These are phyloP conservation scores for Aspergillus sp. DNA, from an alignment of 2,329 filamentous ascomycete species.

Conservation along the genomic window DNA sequence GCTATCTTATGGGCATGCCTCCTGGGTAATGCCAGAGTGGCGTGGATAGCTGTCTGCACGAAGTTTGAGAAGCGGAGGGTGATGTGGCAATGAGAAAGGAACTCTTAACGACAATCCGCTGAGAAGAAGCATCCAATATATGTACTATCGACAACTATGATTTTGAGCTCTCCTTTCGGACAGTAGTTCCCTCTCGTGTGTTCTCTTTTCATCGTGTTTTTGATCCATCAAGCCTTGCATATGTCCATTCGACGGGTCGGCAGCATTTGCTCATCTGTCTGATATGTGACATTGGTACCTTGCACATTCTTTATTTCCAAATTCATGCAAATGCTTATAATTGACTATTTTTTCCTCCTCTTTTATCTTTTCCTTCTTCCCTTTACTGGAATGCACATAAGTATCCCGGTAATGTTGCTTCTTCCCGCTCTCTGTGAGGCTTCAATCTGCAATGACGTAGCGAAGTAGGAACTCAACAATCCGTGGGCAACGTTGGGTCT, in stretches of 20 bases:
- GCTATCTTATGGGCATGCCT: not conserved
- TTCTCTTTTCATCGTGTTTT: not conserved
- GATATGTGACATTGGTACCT: not conserved
- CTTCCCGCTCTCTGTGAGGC: too few species aligned
- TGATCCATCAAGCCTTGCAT: not conserved
- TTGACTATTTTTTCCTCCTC: too few species aligned
- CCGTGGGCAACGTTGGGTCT: too few species aligned
- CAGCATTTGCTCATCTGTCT: not conserved
- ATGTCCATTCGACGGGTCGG: not conserved
- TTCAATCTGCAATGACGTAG: too few species aligned
- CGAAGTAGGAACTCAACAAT: too few species aligned
- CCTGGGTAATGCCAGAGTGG: not conserved
- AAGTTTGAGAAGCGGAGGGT: not conserved
- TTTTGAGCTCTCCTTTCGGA: not conserved
- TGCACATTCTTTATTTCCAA: not conserved
- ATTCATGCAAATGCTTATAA: not conserved
- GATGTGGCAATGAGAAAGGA: not conserved
- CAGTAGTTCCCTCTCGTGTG: not conserved
- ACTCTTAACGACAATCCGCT: not conserved
- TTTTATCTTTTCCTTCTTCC: too few species aligned
- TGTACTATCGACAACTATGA: not conserved
- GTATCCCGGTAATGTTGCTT: too few species aligned
- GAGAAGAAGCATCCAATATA: not conserved
- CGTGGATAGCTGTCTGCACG: not conserved
- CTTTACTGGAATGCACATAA: too few species aligned